These are phyloP conservation scores for Noccaea caerulescens DNA, from an alignment of 345 rosid genomes.

Conservation along the genomic window DNA sequence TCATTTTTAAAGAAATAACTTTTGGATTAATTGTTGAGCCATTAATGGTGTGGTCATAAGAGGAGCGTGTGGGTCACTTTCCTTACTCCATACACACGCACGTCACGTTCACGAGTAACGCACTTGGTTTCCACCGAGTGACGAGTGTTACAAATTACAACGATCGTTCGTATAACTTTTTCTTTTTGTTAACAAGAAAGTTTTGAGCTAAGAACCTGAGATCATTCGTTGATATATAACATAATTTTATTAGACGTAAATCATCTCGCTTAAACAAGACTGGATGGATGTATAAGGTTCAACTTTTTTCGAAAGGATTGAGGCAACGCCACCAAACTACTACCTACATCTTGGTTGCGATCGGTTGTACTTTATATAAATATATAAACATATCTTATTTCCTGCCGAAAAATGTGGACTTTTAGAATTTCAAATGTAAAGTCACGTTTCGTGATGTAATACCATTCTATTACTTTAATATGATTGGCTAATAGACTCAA, in stretches of 20 bases:
- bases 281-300: too few species aligned
- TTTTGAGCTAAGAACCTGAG: too few species aligned
- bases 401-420: slow-evolving; percentile 8
- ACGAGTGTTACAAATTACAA: background rate
- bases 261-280: too few species aligned
- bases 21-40: slow-evolving; percentile 9
- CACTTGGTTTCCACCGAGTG: slow-evolving; percentile 28
- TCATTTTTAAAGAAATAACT: slow-evolving; percentile 12
- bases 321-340: too few species aligned
- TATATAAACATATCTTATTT: too few species aligned
- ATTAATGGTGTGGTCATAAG: slow-evolving; percentile 19
- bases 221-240: too few species aligned
- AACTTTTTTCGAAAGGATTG: too few species aligned
- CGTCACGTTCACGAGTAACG: slow-evolving; percentile 30
- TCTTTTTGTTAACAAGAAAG: too few species aligned
- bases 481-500: slow-evolving; percentile 6
- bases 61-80: slow-evolving; percentile 13
- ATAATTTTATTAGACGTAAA: too few species aligned
- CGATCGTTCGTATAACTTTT: background rate
- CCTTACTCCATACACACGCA: slow-evolving; percentile 26
- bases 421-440: slow-evolving; percentile 5
- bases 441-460: slow-evolving; percentile 31
- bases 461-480: slow-evolving; percentile 11
- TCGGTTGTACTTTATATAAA: too few species aligned
- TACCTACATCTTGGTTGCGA: too few species aligned